Evolutionary conservation across 768 basidiomycete species (phyloP).

Genomic region (Calocybe gangraenosa): DNA sequence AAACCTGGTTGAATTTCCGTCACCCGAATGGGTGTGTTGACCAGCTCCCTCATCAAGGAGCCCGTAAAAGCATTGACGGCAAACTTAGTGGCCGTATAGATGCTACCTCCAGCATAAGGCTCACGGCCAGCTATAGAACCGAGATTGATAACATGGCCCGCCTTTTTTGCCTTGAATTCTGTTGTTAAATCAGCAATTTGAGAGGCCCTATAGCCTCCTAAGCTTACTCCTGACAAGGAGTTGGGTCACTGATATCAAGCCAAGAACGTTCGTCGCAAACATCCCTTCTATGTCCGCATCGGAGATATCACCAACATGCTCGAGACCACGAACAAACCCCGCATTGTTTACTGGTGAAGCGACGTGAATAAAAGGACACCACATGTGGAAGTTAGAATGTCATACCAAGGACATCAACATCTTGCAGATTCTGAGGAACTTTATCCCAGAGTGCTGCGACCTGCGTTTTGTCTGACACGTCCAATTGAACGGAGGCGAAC

Average conservation of each 20-base stretch:
- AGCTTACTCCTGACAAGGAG: conserved; percentile 55
- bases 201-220: neutral
- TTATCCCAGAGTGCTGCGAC: conserved; percentile 67
- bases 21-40: conserved; percentile 89
- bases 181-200: neutral
- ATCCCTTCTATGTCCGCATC: conserved; percentile 78
- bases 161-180: conserved; percentile 77
- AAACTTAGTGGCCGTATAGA: conserved; percentile 90
- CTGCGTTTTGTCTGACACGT: conserved; percentile 75
- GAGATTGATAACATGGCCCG: conserved; percentile 91
- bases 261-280: conserved; percentile 80
- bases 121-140: conserved; percentile 90
- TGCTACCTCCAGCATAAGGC: conserved; percentile 84
- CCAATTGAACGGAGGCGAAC: conserved; percentile 67
- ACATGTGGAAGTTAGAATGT: conserved; percentile 12
- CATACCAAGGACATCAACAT: conserved; percentile 80
- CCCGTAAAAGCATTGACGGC: conserved; percentile 86
- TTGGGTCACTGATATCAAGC: conserved; percentile 81
- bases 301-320: conserved; percentile 79
- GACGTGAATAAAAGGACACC: conserved; percentile 1
- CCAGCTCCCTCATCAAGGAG: conserved; percentile 79
- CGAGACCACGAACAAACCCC: conserved; percentile 86
- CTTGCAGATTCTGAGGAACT: conserved; percentile 62
- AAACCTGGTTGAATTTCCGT: conserved; percentile 91
- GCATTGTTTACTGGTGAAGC: conserved; percentile 55